Evolutionary conservation across 1,284 basidiomycete species (phyloP).

Genomic region (Neonothopanus nambi): DNA sequence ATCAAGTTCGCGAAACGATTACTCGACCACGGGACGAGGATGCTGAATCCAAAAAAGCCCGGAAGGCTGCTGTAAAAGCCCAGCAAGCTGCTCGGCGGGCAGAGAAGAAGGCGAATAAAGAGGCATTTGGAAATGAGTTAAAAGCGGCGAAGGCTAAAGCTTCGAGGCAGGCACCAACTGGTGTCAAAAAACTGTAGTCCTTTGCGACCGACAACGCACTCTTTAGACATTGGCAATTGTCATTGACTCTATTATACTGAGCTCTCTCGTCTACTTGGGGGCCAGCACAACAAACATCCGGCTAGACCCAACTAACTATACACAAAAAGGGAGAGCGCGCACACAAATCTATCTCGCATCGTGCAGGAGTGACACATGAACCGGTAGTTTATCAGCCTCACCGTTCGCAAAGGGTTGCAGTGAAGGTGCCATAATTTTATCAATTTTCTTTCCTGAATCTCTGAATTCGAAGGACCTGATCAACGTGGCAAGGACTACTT

Average conservation of each 20-base stretch:
- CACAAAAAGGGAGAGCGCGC: no score
- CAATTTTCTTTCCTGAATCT: conserved; percentile 32
- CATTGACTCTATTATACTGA: no score
- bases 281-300: no score
- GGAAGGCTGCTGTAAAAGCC: conserved; percentile 87
- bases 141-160: conserved; percentile 52
- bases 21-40: conserved; percentile 79
- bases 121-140: conserved; percentile 75
- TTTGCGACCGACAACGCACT: background rate
- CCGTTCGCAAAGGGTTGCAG: conserved; percentile 38
- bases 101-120: conserved; percentile 82
- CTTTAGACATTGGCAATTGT: no score
- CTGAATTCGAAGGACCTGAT: conserved; percentile 37
- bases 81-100: conserved; percentile 74
- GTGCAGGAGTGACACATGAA: conserved; percentile 11
- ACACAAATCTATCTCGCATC: no score
- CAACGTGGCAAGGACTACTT: conserved; percentile 38
- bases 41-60: conserved; percentile 82
- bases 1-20: conserved; percentile 49
- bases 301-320: no score
- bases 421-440: conserved; percentile 34
- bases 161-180: conserved; percentile 46
- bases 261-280: no score
- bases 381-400: conserved; percentile 26
- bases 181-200: conserved; percentile 39